Conservation (phyloP, 2,329 filamentous ascomycete genomes). For the Raffaelea albimanens region DNA sequence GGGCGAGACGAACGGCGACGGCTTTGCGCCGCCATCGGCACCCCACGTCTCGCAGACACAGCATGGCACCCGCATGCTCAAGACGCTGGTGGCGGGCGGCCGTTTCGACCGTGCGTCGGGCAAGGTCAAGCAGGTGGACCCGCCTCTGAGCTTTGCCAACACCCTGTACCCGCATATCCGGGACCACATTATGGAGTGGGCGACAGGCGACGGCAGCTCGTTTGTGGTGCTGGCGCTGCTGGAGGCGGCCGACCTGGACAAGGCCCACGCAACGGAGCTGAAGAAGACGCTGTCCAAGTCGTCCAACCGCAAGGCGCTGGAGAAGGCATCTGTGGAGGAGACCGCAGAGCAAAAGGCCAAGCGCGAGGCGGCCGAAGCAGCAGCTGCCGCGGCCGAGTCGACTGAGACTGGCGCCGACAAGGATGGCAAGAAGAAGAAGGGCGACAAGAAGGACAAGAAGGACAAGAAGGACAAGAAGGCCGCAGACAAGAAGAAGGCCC, state of each 20-base stretch:
- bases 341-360: slow-evolving; percentile 40
- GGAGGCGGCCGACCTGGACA: slow-evolving; percentile 64
- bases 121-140: slow-evolving; percentile 60
- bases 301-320: slow-evolving; percentile 61
- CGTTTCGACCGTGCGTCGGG: slow-evolving; percentile 70
- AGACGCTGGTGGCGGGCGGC: slow-evolving; percentile 82
- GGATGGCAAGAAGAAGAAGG: slow-evolving; percentile 37
- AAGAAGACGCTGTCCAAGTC: slow-evolving; percentile 62
- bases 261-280: slow-evolving; percentile 57
- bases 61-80: slow-evolving; percentile 73
- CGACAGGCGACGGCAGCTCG: slow-evolving; percentile 64
- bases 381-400: slow-evolving; percentile 39
- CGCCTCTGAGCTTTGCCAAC: slow-evolving; percentile 70
- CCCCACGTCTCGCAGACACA: slow-evolving; percentile 52
- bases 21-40: slow-evolving; percentile 24
- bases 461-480: slow-evolving; percentile 24
- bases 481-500: slow-evolving; percentile 1
- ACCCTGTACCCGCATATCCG: slow-evolving; percentile 76
- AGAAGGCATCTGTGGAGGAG: slow-evolving; percentile 55
- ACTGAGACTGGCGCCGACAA: slow-evolving; percentile 35
- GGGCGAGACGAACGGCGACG: slow-evolving; percentile 28
- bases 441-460: slow-evolving; percentile 32
- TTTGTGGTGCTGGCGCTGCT: slow-evolving; percentile 78
- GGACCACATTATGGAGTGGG: slow-evolving; percentile 69
- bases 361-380: slow-evolving; percentile 30